Evolutionary conservation across 2,329 filamentous ascomycete species (phyloP).

Genomic region (Penicillium digitatum): DNA sequence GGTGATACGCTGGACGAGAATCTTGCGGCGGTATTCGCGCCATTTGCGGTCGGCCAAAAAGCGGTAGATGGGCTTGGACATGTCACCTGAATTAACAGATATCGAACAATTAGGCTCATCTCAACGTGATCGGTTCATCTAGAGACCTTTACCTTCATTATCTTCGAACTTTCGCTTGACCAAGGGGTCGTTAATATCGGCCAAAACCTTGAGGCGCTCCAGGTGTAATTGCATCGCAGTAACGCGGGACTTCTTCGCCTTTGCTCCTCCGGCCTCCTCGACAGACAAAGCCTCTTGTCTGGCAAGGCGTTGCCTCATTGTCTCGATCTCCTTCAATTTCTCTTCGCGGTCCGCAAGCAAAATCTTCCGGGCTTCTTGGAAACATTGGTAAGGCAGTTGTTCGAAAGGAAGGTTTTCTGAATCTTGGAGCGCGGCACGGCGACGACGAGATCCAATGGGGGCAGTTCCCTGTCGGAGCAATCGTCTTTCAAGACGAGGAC

Average conservation of each 20-base stretch:
- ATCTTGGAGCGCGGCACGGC: conserved; percentile 67
- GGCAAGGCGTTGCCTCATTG: conserved; percentile 65
- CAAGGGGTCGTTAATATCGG: conserved; percentile 90
- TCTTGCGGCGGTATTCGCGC: conserved; percentile 72
- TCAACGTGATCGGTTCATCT: background rate
- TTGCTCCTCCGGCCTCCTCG: conserved; percentile 59
- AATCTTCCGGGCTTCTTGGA: conserved; percentile 88
- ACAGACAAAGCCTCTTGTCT: conserved; percentile 59
- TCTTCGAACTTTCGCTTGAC: conserved; percentile 95
- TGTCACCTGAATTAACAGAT: conserved; percentile 63
- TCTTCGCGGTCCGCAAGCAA: conserved; percentile 73
- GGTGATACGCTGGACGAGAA: conserved; percentile 78
- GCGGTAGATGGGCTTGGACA: conserved; percentile 95
- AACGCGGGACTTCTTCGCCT: conserved; percentile 63
- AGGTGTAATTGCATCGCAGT: conserved; percentile 67
- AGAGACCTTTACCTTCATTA: conserved; percentile 63
- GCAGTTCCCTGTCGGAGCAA: conserved; percentile 65
- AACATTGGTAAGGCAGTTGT: conserved; percentile 93
- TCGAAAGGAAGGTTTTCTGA: conserved; percentile 75
- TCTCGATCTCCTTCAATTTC: conserved; percentile 70
- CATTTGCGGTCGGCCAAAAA: conserved; percentile 83
- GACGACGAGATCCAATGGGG: conserved; percentile 79
- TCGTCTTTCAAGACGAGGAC: conserved; percentile 60
- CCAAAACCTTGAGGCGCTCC: conserved; percentile 77
- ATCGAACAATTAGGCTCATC: conserved; percentile 19